phyloP scores from a whole-genome alignment of 2,329 filamentous ascomycete species.

The Calonectria pseudoreteaudii region DNA sequence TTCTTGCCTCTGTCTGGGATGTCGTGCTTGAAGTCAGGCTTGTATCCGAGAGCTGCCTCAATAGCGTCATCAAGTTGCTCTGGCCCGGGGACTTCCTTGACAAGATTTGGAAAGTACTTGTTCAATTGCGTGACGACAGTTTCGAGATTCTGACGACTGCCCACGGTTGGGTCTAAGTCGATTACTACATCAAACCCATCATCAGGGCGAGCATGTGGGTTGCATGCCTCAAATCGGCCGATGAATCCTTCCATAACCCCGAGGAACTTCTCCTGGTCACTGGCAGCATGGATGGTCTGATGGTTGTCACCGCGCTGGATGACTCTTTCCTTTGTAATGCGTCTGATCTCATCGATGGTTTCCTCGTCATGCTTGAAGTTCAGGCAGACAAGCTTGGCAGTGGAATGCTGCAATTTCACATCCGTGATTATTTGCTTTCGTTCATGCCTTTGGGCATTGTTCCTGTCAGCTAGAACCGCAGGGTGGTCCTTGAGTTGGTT shows the following conservation, averaged over 20 bases:
- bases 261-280: slow-evolving; percentile 78
- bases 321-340: slow-evolving; percentile 82
- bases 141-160: slow-evolving; percentile 90
- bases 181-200: slow-evolving; percentile 86
- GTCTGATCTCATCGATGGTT: slow-evolving; percentile 77
- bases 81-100: slow-evolving; percentile 76
- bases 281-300: slow-evolving; percentile 93
- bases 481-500: slow-evolving; percentile 72
- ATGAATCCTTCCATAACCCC: slow-evolving; percentile 97
- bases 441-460: slow-evolving; percentile 92
- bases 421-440: slow-evolving; percentile 89
- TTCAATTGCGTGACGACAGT: slow-evolving; percentile 79
- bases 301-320: slow-evolving; percentile 93
- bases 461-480: slow-evolving; percentile 90
- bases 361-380: slow-evolving; percentile 89
- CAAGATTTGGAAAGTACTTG: slow-evolving; percentile 80
- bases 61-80: slow-evolving; percentile 86
- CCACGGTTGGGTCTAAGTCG: slow-evolving; percentile 80
- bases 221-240: slow-evolving; percentile 82
- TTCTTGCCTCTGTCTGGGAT: slow-evolving; percentile 70
- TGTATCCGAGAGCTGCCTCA: slow-evolving; percentile 79
- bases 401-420: slow-evolving; percentile 70
- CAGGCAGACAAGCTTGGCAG: slow-evolving; percentile 82
- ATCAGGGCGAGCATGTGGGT: slow-evolving; percentile 77
- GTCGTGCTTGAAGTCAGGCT: slow-evolving; percentile 79